These are phyloP conservation scores for Puccinia brachypodii DNA, from an alignment of 1,284 basidiomycete species.

Conservation along the genomic window DNA sequence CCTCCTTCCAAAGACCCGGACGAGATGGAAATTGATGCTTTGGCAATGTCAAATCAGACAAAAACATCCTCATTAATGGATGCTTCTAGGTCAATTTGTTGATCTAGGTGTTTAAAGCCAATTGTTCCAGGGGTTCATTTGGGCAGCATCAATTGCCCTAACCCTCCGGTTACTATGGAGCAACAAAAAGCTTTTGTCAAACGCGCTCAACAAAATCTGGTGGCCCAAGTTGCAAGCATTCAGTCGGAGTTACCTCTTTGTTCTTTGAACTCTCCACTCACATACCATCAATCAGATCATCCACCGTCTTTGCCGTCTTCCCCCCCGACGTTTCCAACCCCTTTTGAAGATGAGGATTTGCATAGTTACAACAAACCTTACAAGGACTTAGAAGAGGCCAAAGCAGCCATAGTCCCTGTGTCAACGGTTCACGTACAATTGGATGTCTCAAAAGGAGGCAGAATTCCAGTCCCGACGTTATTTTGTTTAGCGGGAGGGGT, in stretches of 20 bases:
- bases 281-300: too few species aligned
- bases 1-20: background rate
- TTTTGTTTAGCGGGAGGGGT: background rate
- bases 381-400: background rate
- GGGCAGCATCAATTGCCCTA: background rate
- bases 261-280: too few species aligned
- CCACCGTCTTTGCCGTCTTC: background rate
- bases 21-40: slow-evolving; percentile 6
- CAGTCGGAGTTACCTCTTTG: background rate
- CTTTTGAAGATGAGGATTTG: background rate
- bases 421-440: background rate
- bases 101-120: background rate
- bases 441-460: background rate
- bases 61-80: background rate
- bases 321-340: background rate
- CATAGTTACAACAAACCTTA: background rate
- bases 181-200: background rate
- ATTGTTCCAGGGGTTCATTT: background rate
- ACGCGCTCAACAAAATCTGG: too few species aligned
- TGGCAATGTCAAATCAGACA: too few species aligned
- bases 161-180: background rate
- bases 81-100: background rate
- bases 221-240: background rate
- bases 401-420: background rate
- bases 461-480: background rate